Evolutionary conservation across 2,329 filamentous ascomycete genomes (phyloP).

Genomic region (Huntiella abstrusa): DNA sequence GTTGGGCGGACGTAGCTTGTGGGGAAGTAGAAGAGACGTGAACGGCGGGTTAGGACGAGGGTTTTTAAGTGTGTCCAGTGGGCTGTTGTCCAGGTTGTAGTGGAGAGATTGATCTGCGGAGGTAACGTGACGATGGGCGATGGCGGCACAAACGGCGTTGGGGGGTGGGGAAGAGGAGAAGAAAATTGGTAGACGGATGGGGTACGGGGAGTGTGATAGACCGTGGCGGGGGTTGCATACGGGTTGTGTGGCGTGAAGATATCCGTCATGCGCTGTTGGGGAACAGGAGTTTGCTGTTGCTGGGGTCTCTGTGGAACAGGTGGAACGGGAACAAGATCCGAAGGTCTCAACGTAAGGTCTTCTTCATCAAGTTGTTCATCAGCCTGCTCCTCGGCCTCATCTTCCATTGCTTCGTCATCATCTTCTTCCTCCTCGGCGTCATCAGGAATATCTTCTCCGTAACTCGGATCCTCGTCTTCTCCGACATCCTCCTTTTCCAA

Average conservation of each 20-base stretch:
- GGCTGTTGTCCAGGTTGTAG: constrained; percentile 26
- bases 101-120: constrained; percentile 18
- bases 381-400: not conserved
- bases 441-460: not conserved
- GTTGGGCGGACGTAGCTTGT: constrained; percentile 6
- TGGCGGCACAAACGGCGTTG: constrained; percentile 15
- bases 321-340: too few species aligned
- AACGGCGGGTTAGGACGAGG: constrained; percentile 29
- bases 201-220: constrained; percentile 3
- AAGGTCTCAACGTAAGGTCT: not conserved
- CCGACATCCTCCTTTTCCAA: not conserved
- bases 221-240: not conserved
- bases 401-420: not conserved
- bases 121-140: constrained; percentile 13
- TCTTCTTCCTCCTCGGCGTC: constrained; percentile 2
- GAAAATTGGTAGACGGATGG: not conserved
- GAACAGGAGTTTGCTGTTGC: not conserved
- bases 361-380: not conserved
- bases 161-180: constrained; percentile 6
- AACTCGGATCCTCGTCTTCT: not conserved
- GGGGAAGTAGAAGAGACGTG: constrained; percentile 22
- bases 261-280: constrained; percentile 1
- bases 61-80: constrained; percentile 37
- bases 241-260: constrained; percentile 6
- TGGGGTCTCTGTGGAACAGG: not conserved